A percentile compares a stretch with the other conserved stretches of the same genome.
Conservation (phyloP, 2,329 filamentous ascomycete species). For the Talaromyces rugulosus region DNA sequence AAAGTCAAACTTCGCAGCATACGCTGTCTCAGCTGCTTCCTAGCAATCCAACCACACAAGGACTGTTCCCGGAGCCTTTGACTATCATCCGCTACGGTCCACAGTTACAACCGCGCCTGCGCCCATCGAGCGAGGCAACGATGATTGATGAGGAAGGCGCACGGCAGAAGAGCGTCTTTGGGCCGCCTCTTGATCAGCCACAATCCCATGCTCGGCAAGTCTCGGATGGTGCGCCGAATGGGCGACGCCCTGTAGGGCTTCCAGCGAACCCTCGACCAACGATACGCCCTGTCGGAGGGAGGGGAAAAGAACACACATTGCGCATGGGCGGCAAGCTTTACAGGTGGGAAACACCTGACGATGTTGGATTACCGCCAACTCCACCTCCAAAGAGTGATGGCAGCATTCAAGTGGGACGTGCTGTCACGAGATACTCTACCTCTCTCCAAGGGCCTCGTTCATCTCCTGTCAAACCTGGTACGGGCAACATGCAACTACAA, state of each 20-base stretch:
- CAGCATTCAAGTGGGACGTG: not conserved
- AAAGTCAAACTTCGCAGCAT: conserved; percentile 30
- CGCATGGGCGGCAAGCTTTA: not conserved
- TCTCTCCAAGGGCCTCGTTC: not conserved
- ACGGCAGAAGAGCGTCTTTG: conserved; percentile 15
- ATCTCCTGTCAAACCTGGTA: not conserved
- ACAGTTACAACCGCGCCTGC: not conserved
- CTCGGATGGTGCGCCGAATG: conserved; percentile 3
- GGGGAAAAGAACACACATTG: conserved; percentile 12
- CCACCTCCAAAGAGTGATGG: not conserved
- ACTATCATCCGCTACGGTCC: conserved; percentile 22
- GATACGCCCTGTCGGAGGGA: conserved; percentile 23
- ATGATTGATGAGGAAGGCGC: conserved; percentile 36
- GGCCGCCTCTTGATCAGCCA: conserved; percentile 13
- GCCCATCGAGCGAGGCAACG: conserved; percentile 30
- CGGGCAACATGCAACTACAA: not conserved
- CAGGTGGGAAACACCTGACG: conserved; percentile 9
- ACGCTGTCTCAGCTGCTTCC: conserved; percentile 36
- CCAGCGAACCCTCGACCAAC: conserved; percentile 34
- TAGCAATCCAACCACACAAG: conserved; percentile 20
- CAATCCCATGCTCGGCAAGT: not conserved
- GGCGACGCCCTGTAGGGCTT: conserved; percentile 19
- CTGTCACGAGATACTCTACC: not conserved
- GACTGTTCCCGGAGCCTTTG: conserved; percentile 35
- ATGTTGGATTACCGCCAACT: not conserved